These are phyloP conservation scores for Calonectria ilicicola DNA, from an alignment of 2,329 filamentous ascomycete genomes.

Conservation along the genomic window DNA sequence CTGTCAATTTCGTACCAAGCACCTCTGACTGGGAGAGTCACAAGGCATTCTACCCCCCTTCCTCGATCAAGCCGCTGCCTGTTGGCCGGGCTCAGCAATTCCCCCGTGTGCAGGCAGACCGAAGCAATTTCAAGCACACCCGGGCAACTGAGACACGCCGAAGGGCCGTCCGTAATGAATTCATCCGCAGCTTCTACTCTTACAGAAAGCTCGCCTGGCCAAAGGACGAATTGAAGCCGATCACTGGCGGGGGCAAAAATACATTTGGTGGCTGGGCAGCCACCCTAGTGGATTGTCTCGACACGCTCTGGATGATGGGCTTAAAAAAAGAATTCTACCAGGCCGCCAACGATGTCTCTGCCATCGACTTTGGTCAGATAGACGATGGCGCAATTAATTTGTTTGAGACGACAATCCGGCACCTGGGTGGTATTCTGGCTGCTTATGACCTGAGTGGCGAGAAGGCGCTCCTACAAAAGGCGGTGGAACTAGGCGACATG, in stretches of 20 bases:
- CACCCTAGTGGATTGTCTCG: conserved; percentile 70
- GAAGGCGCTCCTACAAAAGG: conserved; percentile 59
- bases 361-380: conserved; percentile 65
- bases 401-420: conserved; percentile 68
- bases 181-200: conserved; percentile 59
- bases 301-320: conserved; percentile 74
- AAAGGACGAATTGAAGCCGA: conserved; percentile 63
- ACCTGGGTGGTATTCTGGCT: conserved; percentile 63
- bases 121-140: conserved; percentile 33
- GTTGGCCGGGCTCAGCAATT: conserved; percentile 39
- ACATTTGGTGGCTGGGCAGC: conserved; percentile 68
- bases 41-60: conserved; percentile 44
- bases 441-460: conserved; percentile 64
- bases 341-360: conserved; percentile 61
- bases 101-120: conserved; percentile 47
- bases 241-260: conserved; percentile 59
- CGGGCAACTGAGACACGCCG: conserved; percentile 45
- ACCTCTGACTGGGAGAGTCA: conserved; percentile 48
- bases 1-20: conserved; percentile 37
- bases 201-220: conserved; percentile 67
- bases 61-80: conserved; percentile 47
- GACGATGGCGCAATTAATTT: conserved; percentile 56
- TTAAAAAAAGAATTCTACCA: conserved; percentile 67
- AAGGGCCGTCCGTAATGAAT: conserved; percentile 54
- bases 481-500: conserved; percentile 65